Base-by-base conservation (phyloP, 1,139 yeast species). In the Petasospora fabianii region DNA sequence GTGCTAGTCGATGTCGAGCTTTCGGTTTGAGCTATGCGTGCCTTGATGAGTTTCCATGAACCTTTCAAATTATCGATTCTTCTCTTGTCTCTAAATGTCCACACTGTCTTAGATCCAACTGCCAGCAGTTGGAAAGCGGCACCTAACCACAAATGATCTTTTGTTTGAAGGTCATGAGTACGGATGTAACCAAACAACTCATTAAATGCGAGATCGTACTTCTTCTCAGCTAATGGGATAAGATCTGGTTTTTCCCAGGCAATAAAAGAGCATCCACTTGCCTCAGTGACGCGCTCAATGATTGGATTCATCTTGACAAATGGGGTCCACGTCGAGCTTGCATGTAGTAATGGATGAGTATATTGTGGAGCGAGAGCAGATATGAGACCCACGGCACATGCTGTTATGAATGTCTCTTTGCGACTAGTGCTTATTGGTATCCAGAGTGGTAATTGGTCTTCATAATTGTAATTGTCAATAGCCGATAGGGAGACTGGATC, bases 341-440 rank as follows among this genome's bases (percentile, higher is more conserved):
- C 70, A 6, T 68, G 66, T 4, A 69, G 51, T 16, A 60, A 50
- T 3, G 66, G 63, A 42, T 68, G 73, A 0, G 73, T 59, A 27
- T 65, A 59, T 34, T 68, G 72, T 0, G 71, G 68, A 1, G 71
- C 66, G n/a, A 66, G 54, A 13, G 64, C 53, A 1, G 63, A 61
- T 39, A 69, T 60, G 41, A 67, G 66, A 4, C 58, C 56, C 30
- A 56, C 55, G n/a, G 61, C 59, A 47, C 69, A 67, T 5, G 63
- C 63, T 39, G 60, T 54, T 19, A 62, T 47, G 32, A 41, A 43
- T 6, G 34, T 36, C 16, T 39, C 41, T 2, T 30, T 16, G 15
- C 29, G 28, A 12, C 35, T 34, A 7, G 30, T 30, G 4, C 29
- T 9, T 3, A 41, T 29, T 5, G 44, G 41, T 3, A 5, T 14